Evolutionary conservation across 495 filamentous ascomycete species (phyloP).

Genomic region (Xylaria telfairii): DNA sequence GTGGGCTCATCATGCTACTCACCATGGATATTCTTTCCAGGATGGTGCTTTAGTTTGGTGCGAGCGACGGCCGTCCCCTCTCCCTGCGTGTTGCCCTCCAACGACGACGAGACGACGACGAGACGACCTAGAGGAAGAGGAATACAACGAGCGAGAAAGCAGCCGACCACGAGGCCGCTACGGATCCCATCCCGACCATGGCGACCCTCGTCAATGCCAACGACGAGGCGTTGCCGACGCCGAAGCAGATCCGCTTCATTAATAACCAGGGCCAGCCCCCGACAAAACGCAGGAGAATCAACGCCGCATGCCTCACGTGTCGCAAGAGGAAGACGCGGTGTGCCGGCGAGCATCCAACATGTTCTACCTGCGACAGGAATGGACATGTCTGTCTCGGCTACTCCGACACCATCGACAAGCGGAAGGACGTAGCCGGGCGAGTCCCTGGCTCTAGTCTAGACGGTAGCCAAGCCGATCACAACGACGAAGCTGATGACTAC

Average conservation of each 20-base stretch:
- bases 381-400: constrained; percentile 76
- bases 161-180: constrained; percentile 3
- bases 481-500: constrained; percentile 36
- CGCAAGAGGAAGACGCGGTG: constrained; percentile 85
- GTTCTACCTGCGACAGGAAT: constrained; percentile 77
- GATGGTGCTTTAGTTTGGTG: constrained; percentile 26
- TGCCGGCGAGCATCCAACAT: constrained; percentile 76
- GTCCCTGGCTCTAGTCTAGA: constrained; percentile 26
- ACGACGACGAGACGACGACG: background rate
- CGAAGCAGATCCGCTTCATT: constrained; percentile 75
- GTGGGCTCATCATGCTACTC: constrained; percentile 8
- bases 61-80: constrained; percentile 17
- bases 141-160: background rate
- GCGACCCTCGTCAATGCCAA: constrained; percentile 47
- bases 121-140: background rate
- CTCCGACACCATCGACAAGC: constrained; percentile 56
- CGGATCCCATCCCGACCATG: constrained; percentile 38
- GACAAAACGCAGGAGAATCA: constrained; percentile 79
- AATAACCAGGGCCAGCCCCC: constrained; percentile 82
- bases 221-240: constrained; percentile 49
- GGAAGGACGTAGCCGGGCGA: constrained; percentile 42
- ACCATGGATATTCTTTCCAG: constrained; percentile 21
- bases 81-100: background rate
- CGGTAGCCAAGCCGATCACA: constrained; percentile 29
- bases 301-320: constrained; percentile 80